Conservation (phyloP, 352 stramenopile genomes). For the Phytophthora hibernalis region DNA sequence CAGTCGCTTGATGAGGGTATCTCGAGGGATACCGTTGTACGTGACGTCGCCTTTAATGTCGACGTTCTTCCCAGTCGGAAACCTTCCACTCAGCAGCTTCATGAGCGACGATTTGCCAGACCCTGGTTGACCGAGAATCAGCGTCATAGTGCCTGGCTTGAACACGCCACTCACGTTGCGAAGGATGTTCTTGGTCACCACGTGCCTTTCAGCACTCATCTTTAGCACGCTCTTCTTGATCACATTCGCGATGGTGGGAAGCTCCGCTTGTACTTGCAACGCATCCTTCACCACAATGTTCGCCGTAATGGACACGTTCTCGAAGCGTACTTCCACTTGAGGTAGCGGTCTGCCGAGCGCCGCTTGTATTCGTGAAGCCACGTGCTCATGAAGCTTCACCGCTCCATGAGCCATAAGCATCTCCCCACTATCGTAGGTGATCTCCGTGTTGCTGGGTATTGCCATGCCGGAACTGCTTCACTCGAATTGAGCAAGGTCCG, state of each 20-base stretch:
- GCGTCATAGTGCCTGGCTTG: constrained; percentile 27
- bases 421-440: constrained; percentile 15
- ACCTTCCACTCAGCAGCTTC: constrained; percentile 41
- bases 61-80: constrained; percentile 27
- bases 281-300: constrained; percentile 32
- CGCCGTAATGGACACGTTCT: constrained; percentile 42
- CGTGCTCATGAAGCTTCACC: constrained; percentile 28
- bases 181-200: constrained; percentile 44
- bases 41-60: constrained; percentile 23
- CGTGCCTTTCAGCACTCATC: constrained; percentile 23
- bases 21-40: constrained; percentile 34
- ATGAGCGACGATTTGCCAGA: constrained; percentile 34
- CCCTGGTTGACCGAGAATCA: constrained; percentile 27
- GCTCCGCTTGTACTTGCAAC: constrained; percentile 26
- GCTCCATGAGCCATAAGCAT: constrained; percentile 35
- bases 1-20: constrained; percentile 11
- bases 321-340: constrained; percentile 51
- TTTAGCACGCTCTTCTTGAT: constrained; percentile 25
- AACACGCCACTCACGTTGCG: constrained; percentile 39
- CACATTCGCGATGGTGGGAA: constrained; percentile 46
- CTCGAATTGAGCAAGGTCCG: constrained; percentile 3
- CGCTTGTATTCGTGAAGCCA: constrained; percentile 25
- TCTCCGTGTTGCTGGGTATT: neutral
- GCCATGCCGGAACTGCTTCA: neutral
- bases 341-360: constrained; percentile 34